Conservation (phyloP, 306 rosid species). For the Rosa rugosa region DNA sequence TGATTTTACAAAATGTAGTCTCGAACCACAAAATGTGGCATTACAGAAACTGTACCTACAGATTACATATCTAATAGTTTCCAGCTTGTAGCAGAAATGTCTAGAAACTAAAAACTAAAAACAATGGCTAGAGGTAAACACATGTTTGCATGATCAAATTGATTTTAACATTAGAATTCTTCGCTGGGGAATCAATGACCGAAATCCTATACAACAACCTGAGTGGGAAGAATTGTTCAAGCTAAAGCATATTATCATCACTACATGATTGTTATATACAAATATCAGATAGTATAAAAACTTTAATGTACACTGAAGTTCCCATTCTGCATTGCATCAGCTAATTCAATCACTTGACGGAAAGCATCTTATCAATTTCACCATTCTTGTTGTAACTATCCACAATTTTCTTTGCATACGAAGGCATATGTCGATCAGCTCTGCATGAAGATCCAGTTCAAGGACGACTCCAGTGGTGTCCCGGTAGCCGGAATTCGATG, state of each 20-base stretch:
- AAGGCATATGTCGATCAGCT: constrained; percentile 82
- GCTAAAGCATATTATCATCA: neutral
- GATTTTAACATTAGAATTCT: no score
- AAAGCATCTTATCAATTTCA: constrained; percentile 64
- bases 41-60: no score
- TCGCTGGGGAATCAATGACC: neutral
- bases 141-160: no score
- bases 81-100: no score
- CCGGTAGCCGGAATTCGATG: no score
- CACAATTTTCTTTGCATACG: constrained; percentile 83
- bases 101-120: no score
- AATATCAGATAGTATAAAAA: neutral
- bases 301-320: neutral
- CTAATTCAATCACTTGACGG: constrained; percentile 42
- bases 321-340: neutral
- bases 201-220: neutral
- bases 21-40: neutral
- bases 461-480: no score
- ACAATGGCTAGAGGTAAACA: no score
- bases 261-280: neutral
- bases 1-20: no score
- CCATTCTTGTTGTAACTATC: constrained; percentile 65
- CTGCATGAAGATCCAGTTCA: constrained; percentile 41
- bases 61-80: no score
- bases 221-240: neutral